phyloP scores from a whole-genome alignment of 805 yeast species.

The Monosporozyma aerobia region DNA sequence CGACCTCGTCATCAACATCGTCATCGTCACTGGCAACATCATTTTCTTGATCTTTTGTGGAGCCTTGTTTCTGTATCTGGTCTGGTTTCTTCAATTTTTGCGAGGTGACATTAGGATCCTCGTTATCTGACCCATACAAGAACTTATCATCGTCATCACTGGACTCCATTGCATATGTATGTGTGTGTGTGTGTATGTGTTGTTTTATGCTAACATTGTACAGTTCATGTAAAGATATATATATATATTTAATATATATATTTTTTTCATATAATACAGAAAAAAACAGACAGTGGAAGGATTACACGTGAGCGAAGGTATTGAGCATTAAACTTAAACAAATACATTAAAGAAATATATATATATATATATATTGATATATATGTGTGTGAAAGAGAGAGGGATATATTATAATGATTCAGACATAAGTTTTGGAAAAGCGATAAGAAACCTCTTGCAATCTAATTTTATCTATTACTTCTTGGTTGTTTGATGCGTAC shows the following conservation, averaged over 20 bases:
- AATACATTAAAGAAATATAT: no score
- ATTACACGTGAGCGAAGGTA: no score
- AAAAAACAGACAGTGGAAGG: background rate
- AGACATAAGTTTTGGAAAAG: conserved; percentile 26
- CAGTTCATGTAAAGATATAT: no score
- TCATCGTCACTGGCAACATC: background rate
- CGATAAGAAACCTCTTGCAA: conserved; percentile 29
- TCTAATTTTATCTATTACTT: conserved; percentile 26
- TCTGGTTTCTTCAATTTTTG: conserved; percentile 3
- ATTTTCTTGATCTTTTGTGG: background rate
- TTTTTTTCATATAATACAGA: background rate
- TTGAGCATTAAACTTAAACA: no score
- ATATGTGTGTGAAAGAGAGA: no score
- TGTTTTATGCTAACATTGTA: no score
- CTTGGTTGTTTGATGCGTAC: conserved; percentile 7
- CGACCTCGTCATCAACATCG: background rate
- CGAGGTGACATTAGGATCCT: conserved; percentile 6
- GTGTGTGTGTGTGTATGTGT: background rate
- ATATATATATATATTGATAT: no score
- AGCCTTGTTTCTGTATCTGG: background rate
- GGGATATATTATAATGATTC: background rate
- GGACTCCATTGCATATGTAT: conserved; percentile 14
- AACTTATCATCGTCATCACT: conserved; percentile 31
- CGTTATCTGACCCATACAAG: conserved; percentile 29
- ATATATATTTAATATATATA: no score